Base-by-base conservation (phyloP, 345 rosid genomes). In the Balakata baccata region DNA sequence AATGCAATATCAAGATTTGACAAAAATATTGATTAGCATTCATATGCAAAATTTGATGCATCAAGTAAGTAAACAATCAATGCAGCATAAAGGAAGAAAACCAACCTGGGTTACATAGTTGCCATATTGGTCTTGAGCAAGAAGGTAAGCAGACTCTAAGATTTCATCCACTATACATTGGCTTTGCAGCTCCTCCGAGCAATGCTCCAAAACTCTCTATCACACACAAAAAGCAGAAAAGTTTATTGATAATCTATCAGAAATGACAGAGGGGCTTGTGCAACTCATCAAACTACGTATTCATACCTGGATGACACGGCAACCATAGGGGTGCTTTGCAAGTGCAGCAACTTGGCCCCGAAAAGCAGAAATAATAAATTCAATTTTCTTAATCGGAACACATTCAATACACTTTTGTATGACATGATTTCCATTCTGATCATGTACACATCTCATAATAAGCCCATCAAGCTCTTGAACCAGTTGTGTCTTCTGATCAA, bases 371-470 rank as follows among this genome's bases (percentile, higher is more conserved):
- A 91, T 89, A 66, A 96, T 84, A 64, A 96, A 96, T 56, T 86
- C 91, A 81, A 90, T 93, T 75, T 89, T 90, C 68, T 85, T 79
- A 3, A 87, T 77, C 20, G 99, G 94, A 56, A 96, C 78, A 79
- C 91, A 78, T 83, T 93, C 99, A 34, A 93, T 90, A 79, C 96
- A 96, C 87, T 96, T 96, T 74, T 96, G 99, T 78, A 96, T 87
- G 49, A 96, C 99, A 54, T 93, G 98, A 84, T 93, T 96, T 59
- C 99, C 99, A 62, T 96, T 96, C 81, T 96, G 98, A 81, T 96
- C 99, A 73, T 87, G 88, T 52, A 96, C 98, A 75, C 99, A 96
- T 84, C 82, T 86, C 91, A 91, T 82, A 75, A 93, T 88, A 73
- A 93, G 89, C 49, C 97, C 96, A 75, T 93, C 98, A 43, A 96